Base-by-base conservation (phyloP, 768 basidiomycete genomes). In the Suillus bovinus region DNA sequence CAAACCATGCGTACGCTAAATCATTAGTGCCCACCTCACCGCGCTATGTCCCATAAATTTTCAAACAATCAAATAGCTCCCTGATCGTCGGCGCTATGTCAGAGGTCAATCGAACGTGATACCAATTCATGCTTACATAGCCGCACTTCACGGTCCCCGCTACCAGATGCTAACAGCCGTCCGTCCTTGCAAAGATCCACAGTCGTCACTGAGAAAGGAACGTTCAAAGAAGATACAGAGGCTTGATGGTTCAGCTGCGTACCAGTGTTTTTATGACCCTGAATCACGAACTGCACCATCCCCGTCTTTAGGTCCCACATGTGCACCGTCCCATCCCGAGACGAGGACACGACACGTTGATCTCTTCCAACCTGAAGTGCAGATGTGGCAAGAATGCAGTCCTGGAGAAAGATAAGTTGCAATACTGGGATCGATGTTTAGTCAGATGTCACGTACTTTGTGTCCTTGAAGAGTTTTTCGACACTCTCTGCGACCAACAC, bases 291-390 rank as follows among this genome's bases (percentile, higher is more conserved):
- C 74, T 99, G 96, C 69, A 94, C 89, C 46, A 87, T 84, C 44
- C 86, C 88, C 14, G 82, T 83, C 65, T 84, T 81, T 58, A 92
- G 86, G 71, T 96, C 93, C 89, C 92, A 94, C 72, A 96, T 94
- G 74, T 96, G 93, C 60, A 99, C 95, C 0, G 94, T 91, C 14
- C 97, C 90, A 73, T 99, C 97, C 78, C 98, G 98, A 39, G 88
- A 89, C 58, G 97, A 96, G 13, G 93, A 95, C 13, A 97, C 96
- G 67, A 99, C 90, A 92, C 94, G 90, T 66, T 92, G 87, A 63
- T 56, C 55, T 56, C 55, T 56, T 5, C 93, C 93, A 74, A 98
- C 96, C 65, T 94, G 90, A 52, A 93, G 94, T 54, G 95, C 92
- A 22, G 86, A 87, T 52, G 89, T 87, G 52, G 84, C 85, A 57